Conservation (phyloP, 306 rosid species). For the Gynostemma pentaphyllum region DNA sequence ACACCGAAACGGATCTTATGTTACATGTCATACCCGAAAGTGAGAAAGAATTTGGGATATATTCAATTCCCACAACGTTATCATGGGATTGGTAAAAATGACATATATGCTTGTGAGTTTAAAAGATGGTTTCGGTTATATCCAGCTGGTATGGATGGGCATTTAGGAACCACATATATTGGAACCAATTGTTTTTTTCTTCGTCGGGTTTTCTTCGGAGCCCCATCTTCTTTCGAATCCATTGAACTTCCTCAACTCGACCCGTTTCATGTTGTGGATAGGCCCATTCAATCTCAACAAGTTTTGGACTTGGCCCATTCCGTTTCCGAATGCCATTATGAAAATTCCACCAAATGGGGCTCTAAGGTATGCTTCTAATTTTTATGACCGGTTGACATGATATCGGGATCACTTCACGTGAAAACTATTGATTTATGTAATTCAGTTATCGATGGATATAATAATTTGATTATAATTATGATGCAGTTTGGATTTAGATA, state of each 20-base stretch:
- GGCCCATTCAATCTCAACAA: slow-evolving; percentile 10
- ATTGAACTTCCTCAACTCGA: slow-evolving; percentile 13
- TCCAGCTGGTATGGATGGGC: slow-evolving; percentile 24
- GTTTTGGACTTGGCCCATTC: slow-evolving; percentile 16
- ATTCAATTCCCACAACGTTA: slow-evolving; percentile 28
- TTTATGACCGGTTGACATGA: too few species aligned
- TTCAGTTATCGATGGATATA: too few species aligned
- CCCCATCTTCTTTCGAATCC: slow-evolving; percentile 10
- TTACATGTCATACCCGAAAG: slow-evolving; percentile 9
- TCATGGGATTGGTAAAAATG: slow-evolving; percentile 2
- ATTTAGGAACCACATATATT: slow-evolving; percentile 15
- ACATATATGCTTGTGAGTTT: slow-evolving; percentile 6
- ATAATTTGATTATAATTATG: too few species aligned
- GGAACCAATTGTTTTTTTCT: slow-evolving; percentile 30
- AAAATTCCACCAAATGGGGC: slow-evolving; percentile 28
- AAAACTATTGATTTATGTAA: too few species aligned
- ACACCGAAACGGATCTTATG: slow-evolving; percentile 20
- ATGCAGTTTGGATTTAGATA: slow-evolving; percentile 29
- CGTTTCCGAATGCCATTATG: slow-evolving; percentile 23
- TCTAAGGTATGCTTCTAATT: slow-evolving; percentile 16
- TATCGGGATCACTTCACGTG: too few species aligned
- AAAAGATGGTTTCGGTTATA: background rate
- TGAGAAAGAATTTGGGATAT: slow-evolving; percentile 10
- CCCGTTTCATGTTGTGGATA: slow-evolving; percentile 12
- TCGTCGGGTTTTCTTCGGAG: slow-evolving; percentile 24